Evolutionary conservation across 495 filamentous ascomycete species (phyloP).

Genomic region (Symbiotaphrina buchneri): DNA sequence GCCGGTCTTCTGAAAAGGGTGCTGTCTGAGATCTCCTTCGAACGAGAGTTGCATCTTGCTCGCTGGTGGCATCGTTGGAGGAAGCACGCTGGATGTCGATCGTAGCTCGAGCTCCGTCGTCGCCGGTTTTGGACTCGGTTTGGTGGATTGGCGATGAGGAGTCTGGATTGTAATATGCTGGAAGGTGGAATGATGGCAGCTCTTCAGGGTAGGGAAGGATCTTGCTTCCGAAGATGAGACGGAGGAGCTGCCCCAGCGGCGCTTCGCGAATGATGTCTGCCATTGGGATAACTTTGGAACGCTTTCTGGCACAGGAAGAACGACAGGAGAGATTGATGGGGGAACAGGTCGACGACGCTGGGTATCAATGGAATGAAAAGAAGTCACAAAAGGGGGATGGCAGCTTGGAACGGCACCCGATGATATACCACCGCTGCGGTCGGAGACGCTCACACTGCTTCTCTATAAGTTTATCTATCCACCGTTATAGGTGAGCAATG

Average conservation of each 20-base stretch:
- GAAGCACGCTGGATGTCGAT: not conserved
- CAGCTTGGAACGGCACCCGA: too few relatives aligned
- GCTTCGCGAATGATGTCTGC: constrained; percentile 23
- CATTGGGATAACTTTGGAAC: too few relatives aligned
- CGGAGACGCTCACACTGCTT: too few relatives aligned
- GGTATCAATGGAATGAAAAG: too few relatives aligned
- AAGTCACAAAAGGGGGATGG: too few relatives aligned
- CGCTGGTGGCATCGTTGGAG: constrained; percentile 4
- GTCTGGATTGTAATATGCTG: constrained; percentile 19
- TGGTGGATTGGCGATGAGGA: constrained; percentile 3
- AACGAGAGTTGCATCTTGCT: constrained; percentile 7
- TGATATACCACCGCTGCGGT: too few relatives aligned
- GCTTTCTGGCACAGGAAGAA: too few relatives aligned
- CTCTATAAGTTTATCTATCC: too few relatives aligned
- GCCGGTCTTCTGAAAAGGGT: constrained; percentile 15
- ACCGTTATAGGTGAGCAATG: too few relatives aligned
- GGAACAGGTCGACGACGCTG: too few relatives aligned
- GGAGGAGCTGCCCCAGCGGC: constrained; percentile 28
- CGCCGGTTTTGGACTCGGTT: not conserved
- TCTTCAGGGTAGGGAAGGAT: constrained; percentile 32
- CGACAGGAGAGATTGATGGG: too few relatives aligned
- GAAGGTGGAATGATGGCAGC: constrained; percentile 22
- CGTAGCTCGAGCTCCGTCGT: not conserved
- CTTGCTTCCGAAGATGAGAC: constrained; percentile 22
- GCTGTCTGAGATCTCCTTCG: constrained; percentile 14